Evolutionary conservation across 768 basidiomycete species (phyloP), one percentile per base, ranked within the genome.

Genomic region (Tricholoma matsutake): DNA sequence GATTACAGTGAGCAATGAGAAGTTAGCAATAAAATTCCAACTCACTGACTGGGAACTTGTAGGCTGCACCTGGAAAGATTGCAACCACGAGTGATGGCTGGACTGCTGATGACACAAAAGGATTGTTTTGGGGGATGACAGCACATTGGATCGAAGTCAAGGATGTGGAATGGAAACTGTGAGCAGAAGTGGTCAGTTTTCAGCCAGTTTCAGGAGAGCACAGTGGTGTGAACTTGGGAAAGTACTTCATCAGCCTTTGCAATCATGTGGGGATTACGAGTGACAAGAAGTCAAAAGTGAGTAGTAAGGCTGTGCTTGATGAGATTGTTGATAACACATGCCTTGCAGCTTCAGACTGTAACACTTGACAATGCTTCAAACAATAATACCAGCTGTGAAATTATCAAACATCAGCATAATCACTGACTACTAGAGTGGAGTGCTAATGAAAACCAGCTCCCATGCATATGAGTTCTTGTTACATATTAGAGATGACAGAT

Each of bases 201-300:
- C 52, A 61, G 25, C 53, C 25, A 1, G 60, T 75, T 0, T 62
- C 45, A 35, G 68, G 73, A 0, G 58, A 39, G 2, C 73, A 75
- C 41, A 59, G 29, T 52, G 69, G 73, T 6, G n/a, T 64, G 4
- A 74, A 74, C 32, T 59, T 75, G 0, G 71, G 66, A 1, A 28
- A 56, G 1, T 73, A 71, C 34, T 67, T 73, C 34, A 14, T 70
- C 4, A 51, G 62, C 0, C 34, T 73, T 2, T 64, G 62, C 32
- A n/a, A n/a, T n/a, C n/a, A n/a, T n/a, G n/a, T n/a, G n/a, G n/a
- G n/a, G n/a, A n/a, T n/a, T n/a, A n/a, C n/a, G n/a, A n/a, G n/a
- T n/a, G n/a, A n/a, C n/a, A n/a, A n/a, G n/a, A n/a, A n/a, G n/a
- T n/a, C n/a, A n/a, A n/a, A n/a, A n/a, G n/a, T n/a, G n/a, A n/a